A percentile compares a stretch with the other conserved stretches of the same genome.
Conservation (phyloP, 257 asterid species). For the Solanum clarkiae region DNA sequence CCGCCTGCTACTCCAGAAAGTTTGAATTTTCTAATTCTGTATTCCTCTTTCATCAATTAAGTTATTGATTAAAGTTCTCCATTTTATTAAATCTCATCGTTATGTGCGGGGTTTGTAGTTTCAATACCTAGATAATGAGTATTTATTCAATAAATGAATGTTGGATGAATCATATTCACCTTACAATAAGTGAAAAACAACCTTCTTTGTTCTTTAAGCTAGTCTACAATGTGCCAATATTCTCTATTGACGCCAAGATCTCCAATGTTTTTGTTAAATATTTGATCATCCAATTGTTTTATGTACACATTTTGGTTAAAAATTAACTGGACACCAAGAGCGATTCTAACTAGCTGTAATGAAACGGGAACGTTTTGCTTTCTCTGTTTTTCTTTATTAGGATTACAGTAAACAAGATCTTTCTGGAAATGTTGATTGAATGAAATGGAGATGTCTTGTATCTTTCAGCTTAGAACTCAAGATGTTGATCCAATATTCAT, state of each 20-base stretch:
- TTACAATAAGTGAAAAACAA: not conserved
- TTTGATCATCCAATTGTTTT: too few species aligned
- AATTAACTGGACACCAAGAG: too few species aligned
- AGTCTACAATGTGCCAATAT: not conserved
- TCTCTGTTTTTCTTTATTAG: too few species aligned
- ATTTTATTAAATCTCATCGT: not conserved
- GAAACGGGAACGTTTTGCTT: too few species aligned
- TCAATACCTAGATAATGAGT: not conserved
- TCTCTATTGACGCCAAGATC: not conserved
- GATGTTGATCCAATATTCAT: not conserved
- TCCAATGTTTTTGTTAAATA: too few species aligned
- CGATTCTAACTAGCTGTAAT: too few species aligned
- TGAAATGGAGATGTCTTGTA: too few species aligned
- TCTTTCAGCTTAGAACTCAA: too few species aligned
- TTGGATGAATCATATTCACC: not conserved
- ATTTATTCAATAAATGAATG: not conserved
- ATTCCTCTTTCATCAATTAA: not conserved
- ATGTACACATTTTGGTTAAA: too few species aligned
- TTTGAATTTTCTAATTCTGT: not conserved
- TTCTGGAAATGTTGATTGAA: too few species aligned
- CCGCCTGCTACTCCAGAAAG: not conserved
- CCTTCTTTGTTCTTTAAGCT: not conserved
- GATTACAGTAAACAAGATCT: too few species aligned
- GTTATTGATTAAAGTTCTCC: not conserved
- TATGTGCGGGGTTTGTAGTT: not conserved